Percentiles rank a stretch among this genome's conserved stretches.
Evolutionary conservation across 768 basidiomycete species (phyloP).

Genomic region (Phaeolepiota aurea): DNA sequence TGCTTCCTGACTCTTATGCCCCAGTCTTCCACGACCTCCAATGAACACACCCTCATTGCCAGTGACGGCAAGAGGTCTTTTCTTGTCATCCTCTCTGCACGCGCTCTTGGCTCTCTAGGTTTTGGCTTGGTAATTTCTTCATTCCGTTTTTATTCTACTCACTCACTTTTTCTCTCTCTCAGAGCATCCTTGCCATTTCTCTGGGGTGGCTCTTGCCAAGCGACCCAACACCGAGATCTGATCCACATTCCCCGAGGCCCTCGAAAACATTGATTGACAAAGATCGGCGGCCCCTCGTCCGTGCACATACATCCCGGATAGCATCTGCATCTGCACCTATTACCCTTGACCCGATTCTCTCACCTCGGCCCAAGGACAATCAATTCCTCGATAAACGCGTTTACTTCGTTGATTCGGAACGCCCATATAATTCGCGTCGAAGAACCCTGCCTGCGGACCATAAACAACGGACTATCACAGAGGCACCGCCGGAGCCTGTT

Average conservation of each 20-base stretch:
- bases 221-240: conserved; percentile 1
- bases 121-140: conserved; percentile 29
- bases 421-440: conserved; percentile 9
- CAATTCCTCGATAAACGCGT: conserved; percentile 15
- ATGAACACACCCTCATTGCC: conserved; percentile 2
- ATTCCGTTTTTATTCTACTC: background rate
- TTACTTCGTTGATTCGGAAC: conserved; percentile 20
- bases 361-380: conserved; percentile 9
- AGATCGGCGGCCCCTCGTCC: too few relatives aligned
- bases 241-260: background rate
- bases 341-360: conserved; percentile 13
- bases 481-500: background rate
- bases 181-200: conserved; percentile 39
- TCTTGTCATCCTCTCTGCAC: conserved; percentile 24
- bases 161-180: conserved; percentile 5
- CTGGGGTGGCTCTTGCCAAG: conserved; percentile 29
- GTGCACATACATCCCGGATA: background rate
- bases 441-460: conserved; percentile 10
- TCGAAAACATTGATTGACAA: conserved; percentile 6
- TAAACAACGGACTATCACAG: background rate
- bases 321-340: conserved; percentile 15
- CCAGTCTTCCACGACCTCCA: conserved; percentile 5
- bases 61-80: conserved; percentile 10
- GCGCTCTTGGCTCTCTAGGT: conserved; percentile 21
- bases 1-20: background rate